Evolutionary conservation across 2,329 filamentous ascomycete species (phyloP), one percentile per base, ranked within the genome.

Genomic region (Talaromyces sp.): DNA sequence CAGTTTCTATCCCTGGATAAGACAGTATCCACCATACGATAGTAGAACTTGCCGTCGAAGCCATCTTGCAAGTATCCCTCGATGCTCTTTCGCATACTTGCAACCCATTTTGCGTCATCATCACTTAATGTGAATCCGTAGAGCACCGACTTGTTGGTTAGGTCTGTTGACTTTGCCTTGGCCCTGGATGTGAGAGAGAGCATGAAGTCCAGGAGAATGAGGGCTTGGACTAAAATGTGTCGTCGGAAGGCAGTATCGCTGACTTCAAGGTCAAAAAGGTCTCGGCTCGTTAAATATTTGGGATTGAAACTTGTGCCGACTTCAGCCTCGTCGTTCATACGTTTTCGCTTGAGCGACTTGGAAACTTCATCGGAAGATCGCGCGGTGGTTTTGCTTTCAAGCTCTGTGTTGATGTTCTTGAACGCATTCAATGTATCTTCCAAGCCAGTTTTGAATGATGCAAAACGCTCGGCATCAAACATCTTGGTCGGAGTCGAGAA

Each of bases 1-100:
- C 95, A 99, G 69, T 97, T 97, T 78, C 97, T 97, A 73, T 99
- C 94, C 58, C 94, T 84, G 20, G 91, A 90, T 27, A 99, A 83
- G 29, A 99, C 93, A 11, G 92, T 97, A 70, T 97, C 93, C 29
- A 99, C 91, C 85, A 97, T 96, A 35, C 94, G 88, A 74, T 91
- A 89, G 73, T 97, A 99, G 73, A 96, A 96, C 58, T 90, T 89
- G 27, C 94, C 94, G 66, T 96, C 92, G 37, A 81, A 76, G 17
- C 90, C 90, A 63, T 87, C 82, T 67, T 89, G 88, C 51, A 99
- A 82, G 72, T 97, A 96, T 53, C 86, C 85, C 54, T 89, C 88
- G 65, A 97, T 96, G 6, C 81, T 80, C 33, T 82, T 82, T 68
- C 91, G 91, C 77, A 89, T 96, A 47, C 86, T 82, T 47, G 79